These are phyloP conservation scores for Paspalum vaginatum DNA, from an alignment of 176 grass and related monocot genomes.

Conservation along the genomic window DNA sequence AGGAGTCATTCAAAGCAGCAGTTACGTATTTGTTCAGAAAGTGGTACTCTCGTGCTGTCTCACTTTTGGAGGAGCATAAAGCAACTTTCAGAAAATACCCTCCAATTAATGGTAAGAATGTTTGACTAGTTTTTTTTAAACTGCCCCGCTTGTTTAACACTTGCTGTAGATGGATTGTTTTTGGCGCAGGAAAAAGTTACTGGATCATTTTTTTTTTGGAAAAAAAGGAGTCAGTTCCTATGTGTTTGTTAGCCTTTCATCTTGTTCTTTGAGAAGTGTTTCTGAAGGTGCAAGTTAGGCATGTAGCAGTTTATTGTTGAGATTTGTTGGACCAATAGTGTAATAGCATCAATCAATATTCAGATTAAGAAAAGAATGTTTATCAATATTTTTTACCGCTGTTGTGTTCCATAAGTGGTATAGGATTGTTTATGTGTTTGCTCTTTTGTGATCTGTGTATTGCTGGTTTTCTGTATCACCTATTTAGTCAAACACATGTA, in stretches of 20 bases:
- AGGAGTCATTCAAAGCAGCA: constrained; percentile 63
- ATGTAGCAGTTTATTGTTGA: neutral
- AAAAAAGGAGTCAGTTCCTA: neutral
- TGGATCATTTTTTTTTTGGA: neutral
- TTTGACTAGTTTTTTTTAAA: constrained; percentile 20
- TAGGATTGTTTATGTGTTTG: neutral
- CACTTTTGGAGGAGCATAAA: constrained; percentile 77
- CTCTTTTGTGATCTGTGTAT: neutral
- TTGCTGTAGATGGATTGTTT: constrained; percentile 15
- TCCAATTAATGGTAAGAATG: constrained; percentile 81
- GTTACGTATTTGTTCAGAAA: constrained; percentile 62
- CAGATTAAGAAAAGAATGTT: neutral
- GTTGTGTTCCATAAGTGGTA: neutral
- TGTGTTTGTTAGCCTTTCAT: neutral
- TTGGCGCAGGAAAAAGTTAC: constrained; percentile 13
- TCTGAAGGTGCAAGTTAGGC: neutral
- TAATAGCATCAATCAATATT: neutral
- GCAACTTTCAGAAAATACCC: constrained; percentile 51
- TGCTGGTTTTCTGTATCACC: neutral
- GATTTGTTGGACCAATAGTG: constrained; percentile 7
- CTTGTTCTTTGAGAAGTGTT: neutral
- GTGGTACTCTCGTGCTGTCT: constrained; percentile 57
- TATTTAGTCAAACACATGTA: too few relatives aligned
- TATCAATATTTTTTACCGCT: neutral
- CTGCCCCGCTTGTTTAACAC: neutral